A percentile compares a stretch with the other conserved stretches of the same genome.
Evolutionary conservation across 2,329 filamentous ascomycete species (phyloP).

Genomic region (Alternaria sp.): DNA sequence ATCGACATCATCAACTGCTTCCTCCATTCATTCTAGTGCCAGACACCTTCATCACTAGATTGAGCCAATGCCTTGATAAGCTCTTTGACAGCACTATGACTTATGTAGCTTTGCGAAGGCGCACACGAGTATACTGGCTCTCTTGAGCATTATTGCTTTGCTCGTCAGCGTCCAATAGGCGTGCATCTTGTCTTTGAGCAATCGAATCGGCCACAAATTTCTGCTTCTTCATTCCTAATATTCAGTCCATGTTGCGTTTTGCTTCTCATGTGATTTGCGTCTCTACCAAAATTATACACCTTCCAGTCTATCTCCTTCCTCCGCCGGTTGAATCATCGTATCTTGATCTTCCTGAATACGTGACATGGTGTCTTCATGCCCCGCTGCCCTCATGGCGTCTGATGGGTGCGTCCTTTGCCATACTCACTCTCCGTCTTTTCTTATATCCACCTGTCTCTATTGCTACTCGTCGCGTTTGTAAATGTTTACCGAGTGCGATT

Average conservation of each 20-base stretch:
- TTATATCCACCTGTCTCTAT: neutral
- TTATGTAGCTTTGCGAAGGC: neutral
- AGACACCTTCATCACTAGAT: too few species aligned
- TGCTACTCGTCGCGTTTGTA: neutral
- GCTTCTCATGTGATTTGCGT: neutral
- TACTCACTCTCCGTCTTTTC: neutral
- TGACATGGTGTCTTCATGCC: neutral
- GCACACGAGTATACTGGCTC: neutral
- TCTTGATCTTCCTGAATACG: neutral
- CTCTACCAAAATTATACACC: neutral
- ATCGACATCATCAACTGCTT: slow-evolving; percentile 42
- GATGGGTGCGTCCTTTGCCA: neutral
- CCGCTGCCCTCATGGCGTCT: neutral
- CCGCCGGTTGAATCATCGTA: neutral
- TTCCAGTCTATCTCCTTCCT: too few species aligned
- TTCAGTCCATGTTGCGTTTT: too few species aligned
- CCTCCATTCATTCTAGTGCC: slow-evolving; percentile 31
- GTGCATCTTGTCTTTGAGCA: neutral
- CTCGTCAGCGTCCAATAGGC: too few species aligned
- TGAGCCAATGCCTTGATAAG: too few species aligned
- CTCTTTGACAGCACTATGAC: too few species aligned
- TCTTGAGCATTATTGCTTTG: neutral
- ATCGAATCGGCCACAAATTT: neutral
- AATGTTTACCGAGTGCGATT: neutral
- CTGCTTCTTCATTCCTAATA: neutral